Percentiles rank a stretch among this genome's conserved stretches.
These are phyloP conservation scores for Suhomyces bolitotheri DNA, from an alignment of 1,139 yeast genomes.

Conservation along the genomic window DNA sequence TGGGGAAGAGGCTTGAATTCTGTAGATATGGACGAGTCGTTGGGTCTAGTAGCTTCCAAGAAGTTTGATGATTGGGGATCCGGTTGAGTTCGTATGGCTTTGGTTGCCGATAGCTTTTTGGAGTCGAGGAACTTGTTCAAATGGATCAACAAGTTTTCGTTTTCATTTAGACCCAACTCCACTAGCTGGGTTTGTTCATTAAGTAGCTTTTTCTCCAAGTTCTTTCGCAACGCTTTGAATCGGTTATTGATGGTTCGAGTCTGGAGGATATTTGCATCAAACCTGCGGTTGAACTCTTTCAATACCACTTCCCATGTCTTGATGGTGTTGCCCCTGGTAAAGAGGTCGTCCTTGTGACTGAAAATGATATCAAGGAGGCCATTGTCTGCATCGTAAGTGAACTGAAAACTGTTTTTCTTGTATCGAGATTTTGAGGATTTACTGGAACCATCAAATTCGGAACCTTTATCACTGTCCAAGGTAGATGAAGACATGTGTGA, in stretches of 20 bases:
- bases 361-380: constrained; percentile 24
- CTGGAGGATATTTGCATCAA: constrained; percentile 25
- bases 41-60: no score
- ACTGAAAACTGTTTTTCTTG: constrained; percentile 23
- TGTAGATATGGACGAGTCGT: no score
- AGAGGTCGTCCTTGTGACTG: constrained; percentile 24
- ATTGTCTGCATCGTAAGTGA: constrained; percentile 32
- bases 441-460: no score
- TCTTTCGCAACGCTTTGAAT: constrained; percentile 26
- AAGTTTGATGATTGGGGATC: no score
- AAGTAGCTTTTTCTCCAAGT: constrained; percentile 24
- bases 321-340: constrained; percentile 32
- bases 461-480: no score
- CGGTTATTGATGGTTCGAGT: constrained; percentile 34
- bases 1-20: no score
- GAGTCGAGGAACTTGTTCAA: constrained; percentile 19
- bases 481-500: no score
- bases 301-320: constrained; percentile 32
- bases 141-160: constrained; percentile 26
- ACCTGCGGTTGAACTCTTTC: constrained; percentile 24
- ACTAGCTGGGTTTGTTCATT: constrained; percentile 17
- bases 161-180: constrained; percentile 26
- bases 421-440: constrained; percentile 16
- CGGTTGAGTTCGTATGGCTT: not conserved
- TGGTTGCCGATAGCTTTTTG: constrained; percentile 5